A percentile compares a stretch with the other conserved stretches of the same genome.
Conservation (phyloP, 208 protist species). For the Crithidia brevicula region DNA sequence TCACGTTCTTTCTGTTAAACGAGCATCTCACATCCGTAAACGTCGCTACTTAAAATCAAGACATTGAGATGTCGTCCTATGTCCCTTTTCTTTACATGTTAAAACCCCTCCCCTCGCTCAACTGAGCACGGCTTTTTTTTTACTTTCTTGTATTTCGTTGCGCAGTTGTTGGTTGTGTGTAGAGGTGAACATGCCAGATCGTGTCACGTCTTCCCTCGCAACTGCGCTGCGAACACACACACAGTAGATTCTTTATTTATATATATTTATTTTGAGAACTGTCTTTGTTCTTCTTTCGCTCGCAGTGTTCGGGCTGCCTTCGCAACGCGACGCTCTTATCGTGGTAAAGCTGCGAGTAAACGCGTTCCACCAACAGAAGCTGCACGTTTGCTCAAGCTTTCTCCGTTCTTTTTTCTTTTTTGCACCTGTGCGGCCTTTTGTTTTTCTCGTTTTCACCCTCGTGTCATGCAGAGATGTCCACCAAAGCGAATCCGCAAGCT, state of each 20-base stretch:
- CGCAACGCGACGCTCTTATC: neutral
- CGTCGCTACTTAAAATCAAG: no score
- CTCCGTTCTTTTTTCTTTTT: neutral
- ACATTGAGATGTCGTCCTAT: no score
- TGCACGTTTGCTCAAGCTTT: neutral
- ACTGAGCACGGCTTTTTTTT: neutral
- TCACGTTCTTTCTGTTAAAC: no score
- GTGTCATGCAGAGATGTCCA: neutral
- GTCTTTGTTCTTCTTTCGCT: neutral
- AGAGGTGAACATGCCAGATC: no score
- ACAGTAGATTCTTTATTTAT: no score
- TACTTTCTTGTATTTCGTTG: neutral
- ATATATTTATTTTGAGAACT: neutral
- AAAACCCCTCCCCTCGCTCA: no score
- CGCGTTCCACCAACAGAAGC: neutral
- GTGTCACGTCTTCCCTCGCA: no score
- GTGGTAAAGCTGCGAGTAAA: neutral
- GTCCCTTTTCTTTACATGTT: neutral
- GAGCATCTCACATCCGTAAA: no score
- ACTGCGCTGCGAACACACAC: no score
- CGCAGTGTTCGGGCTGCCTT: neutral
- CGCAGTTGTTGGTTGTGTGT: no score
- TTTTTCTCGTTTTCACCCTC: neutral
- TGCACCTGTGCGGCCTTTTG: neutral
- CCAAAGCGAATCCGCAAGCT: neutral